Evolutionary conservation across 495 filamentous ascomycete genomes (phyloP).

Genomic region (Penicillium tannophilum): DNA sequence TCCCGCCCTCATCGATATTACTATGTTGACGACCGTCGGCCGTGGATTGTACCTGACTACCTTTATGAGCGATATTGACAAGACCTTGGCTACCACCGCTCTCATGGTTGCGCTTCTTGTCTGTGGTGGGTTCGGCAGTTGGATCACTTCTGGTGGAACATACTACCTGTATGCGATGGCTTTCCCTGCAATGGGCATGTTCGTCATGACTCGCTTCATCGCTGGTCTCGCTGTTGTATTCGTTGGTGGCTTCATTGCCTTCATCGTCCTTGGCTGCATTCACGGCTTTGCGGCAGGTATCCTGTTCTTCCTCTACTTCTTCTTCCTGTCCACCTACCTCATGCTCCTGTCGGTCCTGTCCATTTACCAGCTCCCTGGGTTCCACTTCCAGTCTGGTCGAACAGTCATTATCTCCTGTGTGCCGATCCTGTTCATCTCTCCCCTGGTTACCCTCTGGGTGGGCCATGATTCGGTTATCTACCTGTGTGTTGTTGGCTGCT

Average conservation of each 20-base stretch:
- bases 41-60: slow-evolving; percentile 10
- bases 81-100: slow-evolving; percentile 9
- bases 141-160: slow-evolving; percentile 9
- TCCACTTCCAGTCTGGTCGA: slow-evolving; percentile 7
- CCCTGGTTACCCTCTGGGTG: slow-evolving; percentile 4
- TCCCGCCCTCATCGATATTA: slow-evolving; percentile 6
- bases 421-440: slow-evolving; percentile 7
- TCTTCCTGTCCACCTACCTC: slow-evolving; percentile 8
- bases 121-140: slow-evolving; percentile 9
- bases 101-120: slow-evolving; percentile 5
- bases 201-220: slow-evolving; percentile 8
- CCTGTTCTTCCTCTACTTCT: slow-evolving; percentile 10
- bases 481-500: slow-evolving; percentile 6
- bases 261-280: slow-evolving; percentile 4
- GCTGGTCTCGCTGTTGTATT: slow-evolving; percentile 4
- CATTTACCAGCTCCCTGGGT: slow-evolving; percentile 7
- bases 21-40: slow-evolving; percentile 6
- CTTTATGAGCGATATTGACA: slow-evolving; percentile 10
- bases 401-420: slow-evolving; percentile 4
- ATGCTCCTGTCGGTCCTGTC: slow-evolving; percentile 8
- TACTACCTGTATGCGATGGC: slow-evolving; percentile 10
- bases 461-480: slow-evolving; percentile 10
- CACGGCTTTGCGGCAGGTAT: slow-evolving; percentile 7
- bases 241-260: slow-evolving; percentile 7
- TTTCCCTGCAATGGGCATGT: slow-evolving; percentile 9